phyloP scores from a whole-genome alignment of 140 eudicot genomes.

The Bidens hawaiensis region DNA sequence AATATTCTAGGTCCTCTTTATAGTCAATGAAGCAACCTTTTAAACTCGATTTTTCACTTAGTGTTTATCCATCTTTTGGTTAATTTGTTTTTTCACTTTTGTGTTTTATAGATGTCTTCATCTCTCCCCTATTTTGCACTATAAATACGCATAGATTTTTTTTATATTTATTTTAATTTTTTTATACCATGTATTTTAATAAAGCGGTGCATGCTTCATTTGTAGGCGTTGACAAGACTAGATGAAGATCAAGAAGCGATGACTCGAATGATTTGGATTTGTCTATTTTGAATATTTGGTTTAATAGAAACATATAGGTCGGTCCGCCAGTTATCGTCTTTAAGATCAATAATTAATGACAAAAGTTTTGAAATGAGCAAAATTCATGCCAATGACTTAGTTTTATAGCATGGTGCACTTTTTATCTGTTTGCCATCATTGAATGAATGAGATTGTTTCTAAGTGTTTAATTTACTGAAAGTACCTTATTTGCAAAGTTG shows the following conservation, averaged over 20 bases:
- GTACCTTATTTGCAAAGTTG: constrained; percentile 3
- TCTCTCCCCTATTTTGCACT: neutral
- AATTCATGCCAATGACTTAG: neutral
- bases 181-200: constrained; percentile 19
- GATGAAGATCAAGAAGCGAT: constrained; percentile 72
- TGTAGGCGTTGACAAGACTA: constrained; percentile 78
- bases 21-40: neutral
- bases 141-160: neutral
- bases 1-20: constrained; percentile 3
- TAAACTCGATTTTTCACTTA: neutral
- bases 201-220: constrained; percentile 50
- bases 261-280: constrained; percentile 42
- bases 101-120: neutral
- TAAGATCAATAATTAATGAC: constrained; percentile 20
- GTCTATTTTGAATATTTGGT: neutral
- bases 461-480: neutral
- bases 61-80: neutral
- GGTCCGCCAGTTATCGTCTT: neutral
- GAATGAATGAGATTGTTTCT: no score
- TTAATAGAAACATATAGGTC: constrained; percentile 21
- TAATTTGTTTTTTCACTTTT: neutral
- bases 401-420: neutral
- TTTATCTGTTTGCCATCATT: constrained; percentile 3
- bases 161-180: neutral
- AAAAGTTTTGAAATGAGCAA: constrained; percentile 21